Conservation (phyloP, 768 basidiomycete genomes). For the Lactarius sanguifluus region DNA sequence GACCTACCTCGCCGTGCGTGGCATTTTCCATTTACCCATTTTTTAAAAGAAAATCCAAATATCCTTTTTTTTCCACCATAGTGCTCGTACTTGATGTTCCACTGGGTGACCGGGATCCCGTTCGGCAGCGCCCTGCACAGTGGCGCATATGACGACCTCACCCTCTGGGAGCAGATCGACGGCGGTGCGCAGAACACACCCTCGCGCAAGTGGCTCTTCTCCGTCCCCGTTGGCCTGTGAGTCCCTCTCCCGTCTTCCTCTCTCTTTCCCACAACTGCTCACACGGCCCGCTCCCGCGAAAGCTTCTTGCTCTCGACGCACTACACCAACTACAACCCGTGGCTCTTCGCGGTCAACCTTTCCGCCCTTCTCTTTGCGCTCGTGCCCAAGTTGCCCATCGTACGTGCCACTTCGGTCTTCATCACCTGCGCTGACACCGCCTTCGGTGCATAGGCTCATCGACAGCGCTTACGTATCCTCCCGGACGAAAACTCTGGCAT, state of each 20-base stretch:
- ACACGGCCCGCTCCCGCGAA: constrained; percentile 21
- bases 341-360: constrained; percentile 89
- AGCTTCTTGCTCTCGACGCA: constrained; percentile 98
- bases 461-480: constrained; percentile 79
- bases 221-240: constrained; percentile 85
- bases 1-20: constrained; percentile 81
- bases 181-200: constrained; percentile 98
- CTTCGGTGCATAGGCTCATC: constrained; percentile 58
- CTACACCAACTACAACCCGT: constrained; percentile 95
- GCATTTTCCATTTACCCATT: constrained; percentile 1
- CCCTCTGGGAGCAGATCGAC: constrained; percentile 99
- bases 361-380: constrained; percentile 77
- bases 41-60: background rate
- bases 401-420: constrained; percentile 38
- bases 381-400: constrained; percentile 95
- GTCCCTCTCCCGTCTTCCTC: constrained; percentile 35
- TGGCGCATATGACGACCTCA: constrained; percentile 96
- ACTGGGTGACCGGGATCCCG: constrained; percentile 95
- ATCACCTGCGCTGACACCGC: background rate
- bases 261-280: constrained; percentile 14
- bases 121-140: constrained; percentile 85
- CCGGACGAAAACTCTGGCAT: constrained; percentile 62
- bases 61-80: background rate
- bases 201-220: constrained; percentile 94
- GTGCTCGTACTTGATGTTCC: constrained; percentile 94